Conservation (phyloP, 345 rosid genomes). For the Abelmoschus esculentus region DNA sequence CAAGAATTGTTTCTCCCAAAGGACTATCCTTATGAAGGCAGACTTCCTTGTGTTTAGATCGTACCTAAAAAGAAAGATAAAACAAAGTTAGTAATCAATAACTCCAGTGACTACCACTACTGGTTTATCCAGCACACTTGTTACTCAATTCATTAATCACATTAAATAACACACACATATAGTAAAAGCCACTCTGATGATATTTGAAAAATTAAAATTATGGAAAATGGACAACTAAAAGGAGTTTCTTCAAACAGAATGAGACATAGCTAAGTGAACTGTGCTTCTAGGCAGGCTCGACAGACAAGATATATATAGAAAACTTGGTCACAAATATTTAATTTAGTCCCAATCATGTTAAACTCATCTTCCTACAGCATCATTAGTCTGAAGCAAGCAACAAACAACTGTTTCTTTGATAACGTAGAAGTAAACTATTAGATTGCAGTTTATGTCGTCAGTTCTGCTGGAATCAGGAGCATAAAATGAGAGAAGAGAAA, state of each 20-base stretch:
- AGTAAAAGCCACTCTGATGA: neutral
- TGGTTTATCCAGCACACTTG: neutral
- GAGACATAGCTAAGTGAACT: neutral
- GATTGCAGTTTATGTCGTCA: neutral
- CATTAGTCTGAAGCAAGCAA: neutral
- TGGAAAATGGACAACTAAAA: neutral
- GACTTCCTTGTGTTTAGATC: conserved; percentile 98
- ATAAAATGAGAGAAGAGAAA: neutral
- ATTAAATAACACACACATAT: neutral
- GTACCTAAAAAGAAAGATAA: conserved; percentile 51
- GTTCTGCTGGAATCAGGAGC: neutral
- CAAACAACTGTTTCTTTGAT: neutral
- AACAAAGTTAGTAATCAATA: conserved; percentile 4
- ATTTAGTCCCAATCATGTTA: neutral
- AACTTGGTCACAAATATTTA: neutral
- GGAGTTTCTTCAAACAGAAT: neutral
- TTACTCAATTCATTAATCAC: neutral
- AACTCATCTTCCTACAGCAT: neutral
- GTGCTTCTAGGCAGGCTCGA: neutral
- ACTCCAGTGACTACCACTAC: neutral
- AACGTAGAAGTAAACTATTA: neutral
- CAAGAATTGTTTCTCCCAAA: conserved; percentile 95
- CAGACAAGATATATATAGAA: neutral
- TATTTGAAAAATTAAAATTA: neutral
- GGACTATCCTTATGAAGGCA: conserved; percentile 99